Conservation (phyloP, 805 yeast genomes). For the Candida alai region DNA sequence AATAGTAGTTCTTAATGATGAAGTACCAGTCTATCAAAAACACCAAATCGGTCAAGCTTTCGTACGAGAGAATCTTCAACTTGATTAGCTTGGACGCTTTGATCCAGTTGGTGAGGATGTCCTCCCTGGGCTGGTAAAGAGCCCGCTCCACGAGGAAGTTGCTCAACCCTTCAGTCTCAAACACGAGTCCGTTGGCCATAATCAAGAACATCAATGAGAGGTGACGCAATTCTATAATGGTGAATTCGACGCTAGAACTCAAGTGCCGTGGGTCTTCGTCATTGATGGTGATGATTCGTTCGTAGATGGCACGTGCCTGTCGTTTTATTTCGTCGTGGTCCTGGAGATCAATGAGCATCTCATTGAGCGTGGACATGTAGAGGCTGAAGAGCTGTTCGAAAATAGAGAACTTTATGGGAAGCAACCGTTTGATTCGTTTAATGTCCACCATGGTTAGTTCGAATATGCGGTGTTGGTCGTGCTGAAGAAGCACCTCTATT, state of each 20-base stretch:
- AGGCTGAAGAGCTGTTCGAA: conserved; percentile 7
- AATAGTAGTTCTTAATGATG: conserved; percentile 17
- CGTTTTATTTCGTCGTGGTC: conserved; percentile 6
- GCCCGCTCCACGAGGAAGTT: conserved; percentile 7
- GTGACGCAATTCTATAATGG: conserved; percentile 13
- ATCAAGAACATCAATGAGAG: conserved; percentile 18
- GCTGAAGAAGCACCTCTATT: conserved; percentile 4
- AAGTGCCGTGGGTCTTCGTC: conserved; percentile 10
- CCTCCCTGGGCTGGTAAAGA: conserved; percentile 11
- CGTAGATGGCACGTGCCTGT: conserved; percentile 7
- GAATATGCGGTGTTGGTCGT: conserved; percentile 6
- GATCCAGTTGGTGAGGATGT: conserved; percentile 15
- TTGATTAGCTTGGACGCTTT: conserved; percentile 16
- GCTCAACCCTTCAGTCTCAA: conserved; percentile 6
- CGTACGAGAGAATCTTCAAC: conserved; percentile 14
- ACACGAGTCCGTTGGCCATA: conserved; percentile 18
- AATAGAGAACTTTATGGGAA: conserved; percentile 7
- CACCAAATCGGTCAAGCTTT: conserved; percentile 20
- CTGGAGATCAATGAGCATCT: conserved; percentile 7
- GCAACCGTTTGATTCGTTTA: conserved; percentile 10
- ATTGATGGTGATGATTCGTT: conserved; percentile 6
- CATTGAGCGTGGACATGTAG: conserved; percentile 6
- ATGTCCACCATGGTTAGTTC: conserved; percentile 11
- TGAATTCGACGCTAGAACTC: conserved; percentile 7
- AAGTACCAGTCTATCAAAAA: conserved; percentile 26